A percentile compares a stretch with the other conserved stretches of the same genome.
phyloP scores from a whole-genome alignment of 148 eudicot genomes.

The Euryodendron excelsum region DNA sequence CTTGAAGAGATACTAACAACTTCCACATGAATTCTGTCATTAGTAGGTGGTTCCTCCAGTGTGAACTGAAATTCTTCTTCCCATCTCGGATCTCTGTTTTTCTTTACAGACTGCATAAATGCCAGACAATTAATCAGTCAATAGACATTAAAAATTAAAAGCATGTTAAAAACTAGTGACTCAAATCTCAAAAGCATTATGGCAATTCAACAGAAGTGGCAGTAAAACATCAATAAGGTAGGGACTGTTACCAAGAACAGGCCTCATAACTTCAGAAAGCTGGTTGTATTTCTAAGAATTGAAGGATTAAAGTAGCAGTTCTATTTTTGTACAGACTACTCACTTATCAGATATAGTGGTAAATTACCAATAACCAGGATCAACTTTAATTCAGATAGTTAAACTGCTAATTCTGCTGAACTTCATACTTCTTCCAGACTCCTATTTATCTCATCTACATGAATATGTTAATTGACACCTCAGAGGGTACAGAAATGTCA shows the following conservation, averaged over 20 bases:
- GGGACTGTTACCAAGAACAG: neutral
- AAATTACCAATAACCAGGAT: neutral
- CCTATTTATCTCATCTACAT: neutral
- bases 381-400: neutral
- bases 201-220: neutral
- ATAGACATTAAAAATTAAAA: neutral
- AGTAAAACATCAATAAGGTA: neutral
- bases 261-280: too few species aligned
- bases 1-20: conserved; percentile 51
- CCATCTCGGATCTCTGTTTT: conserved; percentile 70
- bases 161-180: neutral
- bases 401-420: neutral
- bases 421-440: neutral
- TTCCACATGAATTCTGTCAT: conserved; percentile 60
- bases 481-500: too few species aligned
- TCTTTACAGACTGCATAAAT: conserved; percentile 46
- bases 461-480: neutral
- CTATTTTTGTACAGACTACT: too few species aligned
- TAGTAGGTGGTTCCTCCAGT: conserved; percentile 59
- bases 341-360: too few species aligned
- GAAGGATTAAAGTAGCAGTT: too few species aligned
- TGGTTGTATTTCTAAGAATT: too few species aligned
- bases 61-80: conserved; percentile 61
- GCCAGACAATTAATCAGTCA: neutral
- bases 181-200: neutral